Evolutionary conservation across 257 asterid species (phyloP), one percentile per base, ranked within the genome.

Genomic region (Salvia splendens): DNA sequence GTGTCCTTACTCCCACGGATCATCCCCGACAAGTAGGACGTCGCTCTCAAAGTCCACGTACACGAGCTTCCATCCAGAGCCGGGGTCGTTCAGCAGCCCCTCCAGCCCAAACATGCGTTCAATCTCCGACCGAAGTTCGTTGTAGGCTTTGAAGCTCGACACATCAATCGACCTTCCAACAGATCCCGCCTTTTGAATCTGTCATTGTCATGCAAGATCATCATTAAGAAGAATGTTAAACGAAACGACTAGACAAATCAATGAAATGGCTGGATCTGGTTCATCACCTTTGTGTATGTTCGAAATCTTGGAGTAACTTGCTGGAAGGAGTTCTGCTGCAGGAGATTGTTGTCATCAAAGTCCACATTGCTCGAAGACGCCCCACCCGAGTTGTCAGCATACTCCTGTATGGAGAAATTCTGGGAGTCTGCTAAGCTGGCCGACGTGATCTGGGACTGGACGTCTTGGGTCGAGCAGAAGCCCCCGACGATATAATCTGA

Each of bases 101-200:
- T 84, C 89, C 0, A 92, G 92, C 36, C 98, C 98, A 67, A 92
- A 92, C 98, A 92, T 92, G 55, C 87, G 81, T 68, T 87, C 96
- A 8, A 92, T 92, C 17, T 89, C 96, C 16, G 80, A 80, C 8
- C 89, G 88, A n/a, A 92, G 79, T 65, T 92, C 89, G 36, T 84
- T 87, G 64, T 92, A 92, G 7, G 78, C 84, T 70, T 80, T 85
- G 77, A 89, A 89, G 64, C 88, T 72, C 0, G 96, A 92, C 17
- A 89, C 96, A 56, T 87, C 96, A 8, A 89, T 89, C n/a, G 98
- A 92, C 77, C 98, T 87, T 75, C 96, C 96, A 24, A 92, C 98
- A 0, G 98, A 89, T 69, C 98, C 98, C 0, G 92, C 85, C 79
- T 87, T 92, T 65, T 92, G 98, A 55, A 92, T 92, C 98, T 89